These are phyloP conservation scores for Sindora glabra DNA, from an alignment of 306 rosid species.

Conservation along the genomic window DNA sequence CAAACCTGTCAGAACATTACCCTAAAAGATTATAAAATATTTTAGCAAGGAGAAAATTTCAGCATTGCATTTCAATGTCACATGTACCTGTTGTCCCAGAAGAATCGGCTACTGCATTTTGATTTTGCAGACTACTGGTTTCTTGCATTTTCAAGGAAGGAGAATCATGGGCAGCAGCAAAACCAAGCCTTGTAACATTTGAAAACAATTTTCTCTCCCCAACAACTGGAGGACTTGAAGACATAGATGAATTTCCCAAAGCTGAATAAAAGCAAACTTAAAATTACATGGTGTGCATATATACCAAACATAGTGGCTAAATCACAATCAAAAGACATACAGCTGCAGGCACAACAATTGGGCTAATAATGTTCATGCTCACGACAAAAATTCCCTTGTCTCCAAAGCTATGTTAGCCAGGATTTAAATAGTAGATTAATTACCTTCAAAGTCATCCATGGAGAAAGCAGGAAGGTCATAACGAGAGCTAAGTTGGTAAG, in stretches of 20 bases:
- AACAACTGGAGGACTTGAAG: conserved; percentile 69
- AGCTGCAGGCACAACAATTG: background rate
- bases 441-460: conserved; percentile 94
- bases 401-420: background rate
- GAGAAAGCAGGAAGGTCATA: conserved; percentile 61
- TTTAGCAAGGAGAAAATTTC: conserved; percentile 6
- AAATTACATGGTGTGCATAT: background rate
- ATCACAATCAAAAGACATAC: background rate
- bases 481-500: conserved; percentile 22
- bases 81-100: conserved; percentile 40
- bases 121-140: conserved; percentile 21
- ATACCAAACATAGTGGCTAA: background rate
- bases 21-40: too few relatives aligned
- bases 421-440: background rate
- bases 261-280: conserved; percentile 36
- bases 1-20: conserved; percentile 24
- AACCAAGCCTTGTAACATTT: conserved; percentile 80
- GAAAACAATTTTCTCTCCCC: conserved; percentile 76
- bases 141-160: conserved; percentile 69
- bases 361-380: too few relatives aligned
- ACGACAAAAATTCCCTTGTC: conserved; percentile 1
- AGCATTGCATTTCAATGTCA: background rate
- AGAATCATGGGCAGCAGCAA: conserved; percentile 93
- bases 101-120: conserved; percentile 21
- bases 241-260: conserved; percentile 56